phyloP scores from a whole-genome alignment of 2,329 filamentous ascomycete genomes.

The Phaeosphaeriaceae sp. region DNA sequence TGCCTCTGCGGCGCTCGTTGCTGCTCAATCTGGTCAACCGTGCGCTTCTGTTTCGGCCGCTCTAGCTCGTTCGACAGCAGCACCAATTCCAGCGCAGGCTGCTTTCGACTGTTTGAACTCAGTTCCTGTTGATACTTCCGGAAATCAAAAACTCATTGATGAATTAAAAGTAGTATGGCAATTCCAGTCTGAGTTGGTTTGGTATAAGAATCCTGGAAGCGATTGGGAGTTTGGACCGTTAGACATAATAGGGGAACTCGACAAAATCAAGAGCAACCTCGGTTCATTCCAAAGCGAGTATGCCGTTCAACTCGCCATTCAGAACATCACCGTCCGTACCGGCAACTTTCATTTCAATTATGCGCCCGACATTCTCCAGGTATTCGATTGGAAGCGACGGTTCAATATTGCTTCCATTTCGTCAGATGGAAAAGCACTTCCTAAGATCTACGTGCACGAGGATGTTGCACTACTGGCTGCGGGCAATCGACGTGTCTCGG shows the following conservation, averaged over 20 bases:
- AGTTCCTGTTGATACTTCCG: slow-evolving; percentile 38
- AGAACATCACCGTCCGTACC: slow-evolving; percentile 29
- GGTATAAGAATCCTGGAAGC: slow-evolving; percentile 42
- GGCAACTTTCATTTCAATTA: slow-evolving; percentile 40
- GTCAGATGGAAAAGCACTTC: slow-evolving; percentile 37
- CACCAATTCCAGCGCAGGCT: slow-evolving; percentile 21
- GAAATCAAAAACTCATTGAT: slow-evolving; percentile 33
- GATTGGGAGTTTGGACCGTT: slow-evolving; percentile 42
- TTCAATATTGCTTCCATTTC: slow-evolving; percentile 38
- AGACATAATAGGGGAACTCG: slow-evolving; percentile 44
- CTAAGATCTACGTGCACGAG: slow-evolving; percentile 39
- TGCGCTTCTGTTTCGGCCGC: slow-evolving; percentile 24
- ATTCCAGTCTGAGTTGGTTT: slow-evolving; percentile 46
- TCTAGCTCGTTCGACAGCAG: background rate
- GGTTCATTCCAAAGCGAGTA: slow-evolving; percentile 43
- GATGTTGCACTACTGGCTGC: slow-evolving; percentile 24
- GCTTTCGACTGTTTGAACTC: slow-evolving; percentile 39
- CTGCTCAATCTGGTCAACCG: slow-evolving; percentile 25
- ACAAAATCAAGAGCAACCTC: slow-evolving; percentile 39
- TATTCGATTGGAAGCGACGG: slow-evolving; percentile 25
- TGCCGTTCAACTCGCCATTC: slow-evolving; percentile 44
- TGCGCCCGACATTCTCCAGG: slow-evolving; percentile 33
- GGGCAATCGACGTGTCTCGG: slow-evolving; percentile 28
- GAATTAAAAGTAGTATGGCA: slow-evolving; percentile 40
- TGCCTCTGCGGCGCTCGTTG: slow-evolving; percentile 18